Base-by-base conservation (phyloP, 805 yeast genomes). In the Blastobotrys mokoenaii region DNA sequence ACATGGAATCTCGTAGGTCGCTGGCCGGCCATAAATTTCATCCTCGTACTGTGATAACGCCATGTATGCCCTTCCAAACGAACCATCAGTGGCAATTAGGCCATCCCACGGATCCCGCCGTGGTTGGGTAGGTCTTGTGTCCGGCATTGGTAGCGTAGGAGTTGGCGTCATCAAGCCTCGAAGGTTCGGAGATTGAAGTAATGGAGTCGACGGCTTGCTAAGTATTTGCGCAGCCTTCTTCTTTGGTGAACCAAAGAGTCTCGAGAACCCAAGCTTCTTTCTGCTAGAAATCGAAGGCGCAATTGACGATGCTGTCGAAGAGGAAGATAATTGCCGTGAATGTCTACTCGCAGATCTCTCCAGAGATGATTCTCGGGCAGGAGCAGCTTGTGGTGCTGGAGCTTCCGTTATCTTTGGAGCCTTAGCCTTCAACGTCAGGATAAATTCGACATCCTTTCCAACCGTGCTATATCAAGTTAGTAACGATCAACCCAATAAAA, bases 31-130 rank as follows among this genome's bases (percentile, higher is more conserved):
- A 16, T 72, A 75, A 36, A 84, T 68, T 31, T 71, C 72, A 22
- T 71, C 62, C 55, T 80, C 80, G 53, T 75, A 75, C 47, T 76
- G 77, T 16, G 73, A 71, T 56, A 84, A 81, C 38, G 76, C 74
- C 45, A 90, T 69, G 54, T 82, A 80, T 44, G 85, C 76, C 55
- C 93, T 74, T 7, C 87, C 96, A 70, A 85, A 88, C 32, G 96
- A 85, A 1, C 97, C 97, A 61, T 87, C 94, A 30, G 72, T 70
- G 1, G 97, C 96, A 51, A 87, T 73, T 45, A 75, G 66, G 30
- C 69, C 62, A 30, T 74, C 75, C 82, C 82, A 69, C 3, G 75
- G 45, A 46, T 69, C 72, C 49, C 67, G 63, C 27, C 34, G 38
- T 7, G 38, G 41, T 14, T 4, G 27, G 8, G 27, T 22, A 8